Evolutionary conservation across 306 rosid genomes (phyloP), one percentile per base, ranked within the genome.

Genomic region (Gastrolobium villosum): DNA sequence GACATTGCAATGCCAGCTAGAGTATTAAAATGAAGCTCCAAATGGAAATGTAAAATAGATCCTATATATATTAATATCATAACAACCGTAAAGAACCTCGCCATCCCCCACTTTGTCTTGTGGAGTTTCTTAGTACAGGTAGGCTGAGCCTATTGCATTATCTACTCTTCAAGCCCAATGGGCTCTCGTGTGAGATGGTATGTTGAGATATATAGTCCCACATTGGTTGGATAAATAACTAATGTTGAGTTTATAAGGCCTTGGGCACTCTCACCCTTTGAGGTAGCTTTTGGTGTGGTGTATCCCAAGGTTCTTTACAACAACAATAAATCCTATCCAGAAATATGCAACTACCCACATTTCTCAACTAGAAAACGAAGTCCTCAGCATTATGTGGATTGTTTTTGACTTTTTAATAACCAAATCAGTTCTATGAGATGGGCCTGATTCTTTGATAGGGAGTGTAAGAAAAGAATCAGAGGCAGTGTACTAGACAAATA

Each of bases 1-100:
- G 71, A 79, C 55, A 80, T 46, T 69, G 34, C 78, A 86, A 74
- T 39, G 78, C 71, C 78, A 82, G 54, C 56, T 37, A 40, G 69
- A 81, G 36, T 63, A 61, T 76, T 36, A 75, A 74, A 61, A 50
- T 32, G 34, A 74, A 76, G 78, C 64, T 71, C 65, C 37, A 57
- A 82, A 61, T 44, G 39, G 45, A 34, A 9, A 60, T 37, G 46
- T 35, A 35, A 46, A 68, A 32, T 31, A 39, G 57, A 39, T 37
- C 20, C 37, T 39, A 55, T 78, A 30, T 78, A 30, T 6, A 50
- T 32, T 6, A 20, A 20, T 20, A 20, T 20, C 26, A 20, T 20
- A 20, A 20, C 26, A n/a, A n/a, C n/a, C n/a, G n/a, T n/a, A n/a
- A n/a, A n/a, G n/a, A n/a, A n/a, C n/a, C n/a, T n/a, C n/a, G n/a